phyloP scores from a whole-genome alignment of 2,329 filamentous ascomycete species.

The Stagonosporopsis cucurbitacearum region DNA sequence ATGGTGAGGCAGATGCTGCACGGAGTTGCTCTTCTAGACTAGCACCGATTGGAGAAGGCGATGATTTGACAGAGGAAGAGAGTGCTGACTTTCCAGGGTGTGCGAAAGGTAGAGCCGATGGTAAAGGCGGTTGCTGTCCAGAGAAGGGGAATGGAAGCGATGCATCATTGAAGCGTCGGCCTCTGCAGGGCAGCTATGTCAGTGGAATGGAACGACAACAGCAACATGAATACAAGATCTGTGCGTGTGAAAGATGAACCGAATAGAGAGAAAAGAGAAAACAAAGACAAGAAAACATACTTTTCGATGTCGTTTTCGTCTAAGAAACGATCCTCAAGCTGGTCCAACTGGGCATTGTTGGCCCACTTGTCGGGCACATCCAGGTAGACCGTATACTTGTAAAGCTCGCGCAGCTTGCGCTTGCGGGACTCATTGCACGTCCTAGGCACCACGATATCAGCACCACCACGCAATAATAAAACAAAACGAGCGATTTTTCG shows the following conservation, averaged over 20 bases:
- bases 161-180: slow-evolving; percentile 63
- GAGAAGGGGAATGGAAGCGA: slow-evolving; percentile 54
- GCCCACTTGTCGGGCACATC: slow-evolving; percentile 54
- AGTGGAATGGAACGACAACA: slow-evolving; percentile 39
- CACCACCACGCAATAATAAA: slow-evolving; percentile 48
- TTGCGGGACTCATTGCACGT: slow-evolving; percentile 77
- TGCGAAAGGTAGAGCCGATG: slow-evolving; percentile 35
- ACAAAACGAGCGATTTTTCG: slow-evolving; percentile 49
- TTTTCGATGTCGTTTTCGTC: slow-evolving; percentile 64
- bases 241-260: background rate
- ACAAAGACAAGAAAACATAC: slow-evolving; percentile 51
- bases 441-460: slow-evolving; percentile 46
- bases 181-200: slow-evolving; percentile 51
- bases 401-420: slow-evolving; percentile 88
- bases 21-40: slow-evolving; percentile 45
- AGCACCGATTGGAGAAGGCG: slow-evolving; percentile 29
- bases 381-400: slow-evolving; percentile 70
- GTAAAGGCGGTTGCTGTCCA: slow-evolving; percentile 35
- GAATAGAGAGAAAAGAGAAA: background rate
- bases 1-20: slow-evolving; percentile 45
- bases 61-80: slow-evolving; percentile 27
- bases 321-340: slow-evolving; percentile 62
- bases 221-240: slow-evolving; percentile 12
- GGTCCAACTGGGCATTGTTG: slow-evolving; percentile 60
- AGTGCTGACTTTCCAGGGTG: slow-evolving; percentile 24